Percentiles rank a stretch among this genome's conserved stretches.
Evolutionary conservation across 495 filamentous ascomycete species (phyloP).

Genomic region (Penicillium crystallinum): DNA sequence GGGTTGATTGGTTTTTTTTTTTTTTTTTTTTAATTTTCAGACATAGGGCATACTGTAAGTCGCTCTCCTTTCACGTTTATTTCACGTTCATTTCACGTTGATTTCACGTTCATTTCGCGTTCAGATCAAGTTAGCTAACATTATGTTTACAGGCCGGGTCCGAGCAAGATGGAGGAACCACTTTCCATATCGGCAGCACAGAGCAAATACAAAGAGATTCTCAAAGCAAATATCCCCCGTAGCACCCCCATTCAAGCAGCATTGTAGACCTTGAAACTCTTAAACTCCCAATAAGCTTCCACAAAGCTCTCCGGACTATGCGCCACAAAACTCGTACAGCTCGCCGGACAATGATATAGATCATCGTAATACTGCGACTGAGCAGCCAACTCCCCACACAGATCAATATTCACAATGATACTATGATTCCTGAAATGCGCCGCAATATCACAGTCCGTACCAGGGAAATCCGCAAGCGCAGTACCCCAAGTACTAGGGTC

Average conservation of each 20-base stretch:
- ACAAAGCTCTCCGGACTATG: slow-evolving; percentile 33
- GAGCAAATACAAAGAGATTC: background rate
- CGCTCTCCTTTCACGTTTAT: no score
- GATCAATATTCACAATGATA: slow-evolving; percentile 50
- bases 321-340: slow-evolving; percentile 39
- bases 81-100: no score
- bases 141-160: no score
- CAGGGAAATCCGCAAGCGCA: slow-evolving; percentile 48
- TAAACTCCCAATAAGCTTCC: slow-evolving; percentile 50
- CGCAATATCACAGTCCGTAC: slow-evolving; percentile 43
- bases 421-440: slow-evolving; percentile 47
- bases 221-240: background rate
- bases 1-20: no score
- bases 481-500: slow-evolving; percentile 45
- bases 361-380: slow-evolving; percentile 31
- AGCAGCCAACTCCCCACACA: slow-evolving; percentile 42
- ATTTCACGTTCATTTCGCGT: no score
- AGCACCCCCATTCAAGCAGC: slow-evolving; percentile 2
- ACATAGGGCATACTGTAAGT: no score
- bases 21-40: no score
- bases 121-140: no score
- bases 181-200: background rate
- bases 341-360: slow-evolving; percentile 40
- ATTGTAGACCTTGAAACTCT: slow-evolving; percentile 40
- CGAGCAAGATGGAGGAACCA: no score